Evolutionary conservation across 2,329 filamentous ascomycete genomes (phyloP).

Genomic region (Chaetothyriales sp.): DNA sequence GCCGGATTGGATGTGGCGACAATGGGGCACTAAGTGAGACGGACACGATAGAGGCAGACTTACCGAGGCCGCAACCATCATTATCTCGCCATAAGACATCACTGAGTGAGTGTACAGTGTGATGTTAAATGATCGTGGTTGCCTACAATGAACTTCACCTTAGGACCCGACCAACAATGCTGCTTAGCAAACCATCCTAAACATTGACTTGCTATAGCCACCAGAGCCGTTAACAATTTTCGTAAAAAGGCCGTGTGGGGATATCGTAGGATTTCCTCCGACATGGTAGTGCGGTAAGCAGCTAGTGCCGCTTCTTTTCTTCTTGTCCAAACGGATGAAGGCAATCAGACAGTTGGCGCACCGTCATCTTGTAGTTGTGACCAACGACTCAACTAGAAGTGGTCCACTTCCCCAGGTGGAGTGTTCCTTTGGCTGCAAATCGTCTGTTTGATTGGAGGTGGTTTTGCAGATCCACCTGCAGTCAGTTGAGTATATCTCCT

Average conservation of each 20-base stretch:
- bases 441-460: too few species aligned
- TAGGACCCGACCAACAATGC: conserved; percentile 66
- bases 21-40: too few species aligned
- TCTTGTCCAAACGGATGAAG: conserved; percentile 75
- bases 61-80: too few species aligned
- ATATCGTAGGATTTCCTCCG: conserved; percentile 71
- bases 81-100: conserved; percentile 37
- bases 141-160: conserved; percentile 61
- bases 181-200: conserved; percentile 61
- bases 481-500: too few species aligned
- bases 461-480: too few species aligned
- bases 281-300: conserved; percentile 87
- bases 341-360: conserved; percentile 65
- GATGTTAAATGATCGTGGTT: conserved; percentile 65
- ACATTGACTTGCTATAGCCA: conserved; percentile 52
- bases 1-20: conserved; percentile 60
- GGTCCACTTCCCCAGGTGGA: not conserved
- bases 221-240: conserved; percentile 79
- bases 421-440: too few species aligned
- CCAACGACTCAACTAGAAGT: too few species aligned
- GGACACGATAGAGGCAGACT: too few species aligned
- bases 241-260: conserved; percentile 66
- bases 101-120: conserved; percentile 73
- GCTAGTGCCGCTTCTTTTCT: conserved; percentile 85
- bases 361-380: too few species aligned